Conservation (phyloP, 1,284 basidiomycete genomes). For the Cystobasidium pallidum region DNA sequence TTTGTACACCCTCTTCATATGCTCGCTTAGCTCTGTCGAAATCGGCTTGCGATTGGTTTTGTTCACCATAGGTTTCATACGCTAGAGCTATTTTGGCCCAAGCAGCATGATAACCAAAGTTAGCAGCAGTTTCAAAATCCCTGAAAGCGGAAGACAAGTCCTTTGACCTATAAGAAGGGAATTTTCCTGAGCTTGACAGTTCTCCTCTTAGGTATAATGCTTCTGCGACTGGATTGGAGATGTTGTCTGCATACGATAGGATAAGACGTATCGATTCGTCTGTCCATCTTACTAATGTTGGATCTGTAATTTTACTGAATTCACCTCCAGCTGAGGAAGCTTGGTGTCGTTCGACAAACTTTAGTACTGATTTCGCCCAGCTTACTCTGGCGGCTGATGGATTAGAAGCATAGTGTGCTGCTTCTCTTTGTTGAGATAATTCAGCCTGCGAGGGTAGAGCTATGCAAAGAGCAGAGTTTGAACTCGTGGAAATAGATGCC, state of each 20-base stretch:
- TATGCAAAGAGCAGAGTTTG: constrained; percentile 23
- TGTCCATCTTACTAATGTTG: constrained; percentile 65
- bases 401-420: constrained; percentile 62
- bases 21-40: constrained; percentile 71
- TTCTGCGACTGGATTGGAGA: constrained; percentile 64
- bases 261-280: constrained; percentile 69
- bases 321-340: constrained; percentile 56
- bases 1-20: constrained; percentile 75
- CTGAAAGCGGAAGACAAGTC: constrained; percentile 81
- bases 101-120: constrained; percentile 69
- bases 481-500: constrained; percentile 15
- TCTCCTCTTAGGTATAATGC: constrained; percentile 75
- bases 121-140: constrained; percentile 79
- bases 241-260: constrained; percentile 59
- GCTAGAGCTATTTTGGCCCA: constrained; percentile 91
- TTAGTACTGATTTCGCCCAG: constrained; percentile 79
- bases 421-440: constrained; percentile 59
- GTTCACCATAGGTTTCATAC: constrained; percentile 83
- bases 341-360: constrained; percentile 70
- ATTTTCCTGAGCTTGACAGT: constrained; percentile 68
- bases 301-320: constrained; percentile 66
- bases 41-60: constrained; percentile 49
- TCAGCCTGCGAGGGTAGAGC: constrained; percentile 38
- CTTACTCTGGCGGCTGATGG: constrained; percentile 60
- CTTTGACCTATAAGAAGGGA: constrained; percentile 58